Evolutionary conservation across 1,284 basidiomycete genomes (phyloP), one percentile per base, ranked within the genome.

Genomic region (Sanguinoderma infundibulare): DNA sequence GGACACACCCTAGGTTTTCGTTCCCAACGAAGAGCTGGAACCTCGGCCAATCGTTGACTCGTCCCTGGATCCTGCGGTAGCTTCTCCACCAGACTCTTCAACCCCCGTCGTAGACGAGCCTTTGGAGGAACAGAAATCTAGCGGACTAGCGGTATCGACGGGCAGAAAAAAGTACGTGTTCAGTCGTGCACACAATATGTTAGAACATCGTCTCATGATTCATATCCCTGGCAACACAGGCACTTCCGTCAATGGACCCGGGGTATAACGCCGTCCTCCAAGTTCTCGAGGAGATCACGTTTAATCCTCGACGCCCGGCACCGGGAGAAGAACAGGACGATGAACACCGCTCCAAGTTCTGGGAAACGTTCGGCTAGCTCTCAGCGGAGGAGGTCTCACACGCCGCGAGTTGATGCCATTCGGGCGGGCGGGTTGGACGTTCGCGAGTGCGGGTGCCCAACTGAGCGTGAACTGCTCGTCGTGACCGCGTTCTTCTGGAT

Each of bases 361-460:
- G 64, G 64, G 64, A 66, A 20, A 57, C 59, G 12, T 66, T 66
- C 47, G 56, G 54, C 6, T 53, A 66, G 38, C 57, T 66, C 10
- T 61, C 61, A 1, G 59, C 61, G 30, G 61, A 61, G 39, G 61
- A 66, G 22, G 39, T 66, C 30, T 51, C 63, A 3, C 36, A 53
- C 26, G 64, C 64, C 0, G n/a, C n/a, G n/a, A n/a, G 61, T 63
- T 9, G 61, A 63, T 26, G 64, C 64, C 4, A 57, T 66, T 20
- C 61, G 61, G 15, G 44, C 54, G 0, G 64, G 61, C 14, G 17
- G 20, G 7, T 15, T 40, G 10, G 39, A 30, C 9, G 26, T 12
- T 12, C 32, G 32, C n/a, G n/a, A 9, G 7, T 1, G 5, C 12
- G 34, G 2, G 5, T 15, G n/a, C n/a, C 34, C 20, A 3, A 40